phyloP scores from a whole-genome alignment of 345 rosid genomes.

The Passiflora organensis region DNA sequence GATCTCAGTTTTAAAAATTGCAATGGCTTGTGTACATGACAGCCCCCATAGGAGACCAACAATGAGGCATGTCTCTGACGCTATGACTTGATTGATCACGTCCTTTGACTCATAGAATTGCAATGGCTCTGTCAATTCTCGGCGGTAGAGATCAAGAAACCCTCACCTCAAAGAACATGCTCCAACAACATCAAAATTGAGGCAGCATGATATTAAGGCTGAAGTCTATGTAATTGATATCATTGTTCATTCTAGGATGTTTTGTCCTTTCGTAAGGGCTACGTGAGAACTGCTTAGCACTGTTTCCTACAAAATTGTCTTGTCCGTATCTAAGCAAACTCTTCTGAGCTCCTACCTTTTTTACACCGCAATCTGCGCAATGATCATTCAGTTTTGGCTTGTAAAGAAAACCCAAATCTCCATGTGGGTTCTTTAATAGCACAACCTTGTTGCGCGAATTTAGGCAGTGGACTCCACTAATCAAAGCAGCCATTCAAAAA shows the following conservation, averaged over 20 bases:
- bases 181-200: background rate
- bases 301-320: too few relatives aligned
- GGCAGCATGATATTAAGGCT: slow-evolving; percentile 5
- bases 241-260: too few relatives aligned
- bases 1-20: slow-evolving; percentile 69
- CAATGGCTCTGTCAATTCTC: background rate
- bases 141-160: too few relatives aligned
- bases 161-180: background rate
- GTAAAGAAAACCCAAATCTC: background rate
- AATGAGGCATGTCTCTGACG: slow-evolving; percentile 68
- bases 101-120: slow-evolving; percentile 36
- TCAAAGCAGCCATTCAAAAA: background rate
- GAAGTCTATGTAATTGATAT: slow-evolving; percentile 6
- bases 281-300: too few relatives aligned
- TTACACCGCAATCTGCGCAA: too few relatives aligned
- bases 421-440: background rate
- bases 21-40: slow-evolving; percentile 70
- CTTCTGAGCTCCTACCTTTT: background rate
- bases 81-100: slow-evolving; percentile 46
- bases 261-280: slow-evolving; percentile 6
- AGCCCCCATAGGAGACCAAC: slow-evolving; percentile 82
- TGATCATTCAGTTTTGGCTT: too few relatives aligned
- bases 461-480: slow-evolving; percentile 20
- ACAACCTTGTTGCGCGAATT: slow-evolving; percentile 19
- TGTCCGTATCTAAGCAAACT: too few relatives aligned